A percentile compares a stretch with the other conserved stretches of the same genome.
Evolutionary conservation across 352 stramenopile species (phyloP).

Genomic region (Globisporangium viniferum): DNA sequence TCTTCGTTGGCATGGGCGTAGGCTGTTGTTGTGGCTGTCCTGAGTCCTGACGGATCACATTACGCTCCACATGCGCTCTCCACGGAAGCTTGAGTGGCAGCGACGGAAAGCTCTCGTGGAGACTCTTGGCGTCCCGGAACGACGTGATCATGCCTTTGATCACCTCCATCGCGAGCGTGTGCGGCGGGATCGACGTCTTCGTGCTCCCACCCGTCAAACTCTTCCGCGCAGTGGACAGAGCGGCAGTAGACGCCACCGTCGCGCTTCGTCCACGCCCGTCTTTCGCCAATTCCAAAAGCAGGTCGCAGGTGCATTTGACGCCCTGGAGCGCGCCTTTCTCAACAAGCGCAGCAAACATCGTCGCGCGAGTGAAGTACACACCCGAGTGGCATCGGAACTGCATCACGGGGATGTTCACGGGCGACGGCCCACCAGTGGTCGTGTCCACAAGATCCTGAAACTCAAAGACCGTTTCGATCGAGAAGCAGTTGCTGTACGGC

Average conservation of each 20-base stretch:
- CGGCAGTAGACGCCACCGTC: not conserved
- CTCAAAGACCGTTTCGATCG: conserved; percentile 55
- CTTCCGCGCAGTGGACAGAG: not conserved
- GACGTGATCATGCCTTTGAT: conserved; percentile 44
- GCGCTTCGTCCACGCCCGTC: conserved; percentile 14
- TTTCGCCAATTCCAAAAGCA: conserved; percentile 21
- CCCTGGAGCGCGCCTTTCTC: conserved; percentile 28
- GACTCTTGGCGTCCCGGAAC: conserved; percentile 27
- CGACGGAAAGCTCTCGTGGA: conserved; percentile 27
- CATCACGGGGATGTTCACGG: conserved; percentile 20
- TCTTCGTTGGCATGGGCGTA: conserved; percentile 18
- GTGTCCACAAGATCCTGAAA: conserved; percentile 30
- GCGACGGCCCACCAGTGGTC: conserved; percentile 8
- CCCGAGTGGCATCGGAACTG: conserved; percentile 24
- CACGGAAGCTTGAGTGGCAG: conserved; percentile 48
- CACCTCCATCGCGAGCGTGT: conserved; percentile 51
- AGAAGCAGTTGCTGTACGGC: conserved; percentile 65
- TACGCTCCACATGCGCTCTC: conserved; percentile 18
- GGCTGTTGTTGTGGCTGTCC: not conserved
- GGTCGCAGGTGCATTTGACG: conserved; percentile 24
- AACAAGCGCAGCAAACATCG: conserved; percentile 25
- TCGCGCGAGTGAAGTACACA: conserved; percentile 29
- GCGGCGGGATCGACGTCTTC: conserved; percentile 17
- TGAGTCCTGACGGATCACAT: not conserved
- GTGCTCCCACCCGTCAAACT: not conserved